phyloP scores from a whole-genome alignment of 345 rosid species.

The Schrenkiella parvula region DNA sequence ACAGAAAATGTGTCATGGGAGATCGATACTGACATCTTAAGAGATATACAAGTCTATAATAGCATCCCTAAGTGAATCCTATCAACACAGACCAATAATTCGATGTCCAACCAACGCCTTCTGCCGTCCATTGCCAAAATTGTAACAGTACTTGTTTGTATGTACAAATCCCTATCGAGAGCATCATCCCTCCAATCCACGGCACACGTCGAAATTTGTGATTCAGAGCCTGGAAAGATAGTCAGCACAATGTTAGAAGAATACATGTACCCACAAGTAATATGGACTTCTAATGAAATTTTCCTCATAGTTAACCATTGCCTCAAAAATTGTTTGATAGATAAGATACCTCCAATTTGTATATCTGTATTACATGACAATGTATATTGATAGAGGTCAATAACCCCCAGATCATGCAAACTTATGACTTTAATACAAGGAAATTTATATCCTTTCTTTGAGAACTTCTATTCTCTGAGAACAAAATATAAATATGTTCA shows the following conservation, averaged over 20 bases:
- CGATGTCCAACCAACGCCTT: conserved; percentile 95
- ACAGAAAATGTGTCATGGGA: conserved; percentile 36
- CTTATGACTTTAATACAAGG: not conserved
- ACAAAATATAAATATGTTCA: not conserved
- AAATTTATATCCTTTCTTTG: not conserved
- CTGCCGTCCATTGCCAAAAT: conserved; percentile 99
- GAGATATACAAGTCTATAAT: conserved; percentile 13
- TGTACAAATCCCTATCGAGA: conserved; percentile 89
- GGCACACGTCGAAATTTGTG: conserved; percentile 49
- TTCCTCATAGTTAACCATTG: not conserved
- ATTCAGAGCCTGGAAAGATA: conserved; percentile 56
- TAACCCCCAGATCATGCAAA: not conserved
- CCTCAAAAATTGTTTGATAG: not conserved
- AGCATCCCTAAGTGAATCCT: conserved; percentile 21
- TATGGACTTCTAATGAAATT: not conserved
- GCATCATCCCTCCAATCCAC: conserved; percentile 77
- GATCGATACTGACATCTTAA: not conserved
- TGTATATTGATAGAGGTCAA: not conserved
- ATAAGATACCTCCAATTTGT: conserved; percentile 15
- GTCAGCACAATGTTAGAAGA: not conserved
- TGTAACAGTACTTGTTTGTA: conserved; percentile 73
- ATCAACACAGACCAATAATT: conserved; percentile 60
- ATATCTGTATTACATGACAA: not conserved
- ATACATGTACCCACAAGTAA: not conserved
- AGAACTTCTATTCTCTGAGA: not conserved